Conservation (phyloP, 495 filamentous ascomycete genomes). For the Penicillium soppii region DNA sequence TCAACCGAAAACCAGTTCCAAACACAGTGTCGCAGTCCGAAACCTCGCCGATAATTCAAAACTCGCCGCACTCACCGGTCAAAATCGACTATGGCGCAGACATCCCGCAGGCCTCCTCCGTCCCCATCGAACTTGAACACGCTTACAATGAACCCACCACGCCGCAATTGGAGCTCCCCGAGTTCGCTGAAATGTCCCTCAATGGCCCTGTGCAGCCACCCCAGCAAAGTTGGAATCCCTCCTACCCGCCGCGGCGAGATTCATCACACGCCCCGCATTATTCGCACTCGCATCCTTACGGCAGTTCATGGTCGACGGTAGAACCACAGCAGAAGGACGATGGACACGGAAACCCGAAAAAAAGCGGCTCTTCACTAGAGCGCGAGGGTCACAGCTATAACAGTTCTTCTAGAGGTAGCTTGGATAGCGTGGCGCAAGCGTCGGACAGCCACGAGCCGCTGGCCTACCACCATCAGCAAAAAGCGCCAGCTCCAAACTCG, state of each 20-base stretch:
- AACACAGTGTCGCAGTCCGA: constrained; percentile 12
- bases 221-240: constrained; percentile 41
- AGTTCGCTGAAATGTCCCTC: constrained; percentile 31
- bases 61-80: constrained; percentile 41
- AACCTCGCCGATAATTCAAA: constrained; percentile 27
- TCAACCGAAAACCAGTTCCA: constrained; percentile 28
- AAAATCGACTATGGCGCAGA: constrained; percentile 36
- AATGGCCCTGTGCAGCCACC: constrained; percentile 34
- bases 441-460: constrained; percentile 46
- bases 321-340: constrained; percentile 29
- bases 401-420: constrained; percentile 39
- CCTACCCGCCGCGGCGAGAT: constrained; percentile 43
- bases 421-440: constrained; percentile 35
- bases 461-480: constrained; percentile 51
- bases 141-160: constrained; percentile 22
- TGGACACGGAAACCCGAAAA: constrained; percentile 15
- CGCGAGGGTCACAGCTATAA: constrained; percentile 25
- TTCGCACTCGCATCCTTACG: constrained; percentile 16
- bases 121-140: constrained; percentile 35
- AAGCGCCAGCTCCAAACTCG: constrained; percentile 17
- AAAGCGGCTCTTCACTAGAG: constrained; percentile 28
- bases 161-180: constrained; percentile 22
- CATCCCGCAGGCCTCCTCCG: constrained; percentile 33
- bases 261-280: constrained; percentile 25
- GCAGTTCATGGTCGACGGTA: constrained; percentile 41